A percentile compares a stretch with the other conserved stretches of the same genome.
Conservation (phyloP, 352 stramenopile species). For the Blastocystis sp. region DNA sequence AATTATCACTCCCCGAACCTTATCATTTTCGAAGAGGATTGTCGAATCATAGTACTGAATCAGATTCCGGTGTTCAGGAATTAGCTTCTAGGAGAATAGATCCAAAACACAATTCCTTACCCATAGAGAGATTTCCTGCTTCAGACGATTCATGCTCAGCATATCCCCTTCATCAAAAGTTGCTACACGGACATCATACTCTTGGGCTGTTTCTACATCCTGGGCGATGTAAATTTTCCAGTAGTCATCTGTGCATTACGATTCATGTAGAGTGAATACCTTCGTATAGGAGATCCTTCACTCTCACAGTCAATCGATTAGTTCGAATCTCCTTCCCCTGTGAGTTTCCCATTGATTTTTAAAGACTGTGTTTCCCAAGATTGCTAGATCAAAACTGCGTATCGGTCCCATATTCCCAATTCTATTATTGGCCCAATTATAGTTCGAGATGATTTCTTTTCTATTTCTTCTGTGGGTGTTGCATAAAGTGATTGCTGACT, state of each 20-base stretch:
- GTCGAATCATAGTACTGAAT: constrained; percentile 53
- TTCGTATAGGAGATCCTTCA: constrained; percentile 48
- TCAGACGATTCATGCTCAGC: constrained; percentile 25
- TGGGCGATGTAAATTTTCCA: constrained; percentile 51
- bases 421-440: background rate
- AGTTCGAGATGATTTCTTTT: background rate
- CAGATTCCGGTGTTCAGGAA: constrained; percentile 51
- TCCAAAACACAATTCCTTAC: background rate
- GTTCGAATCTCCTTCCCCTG: constrained; percentile 44
- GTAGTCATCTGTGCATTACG: constrained; percentile 11
- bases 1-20: constrained; percentile 20
- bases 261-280: background rate
- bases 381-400: background rate
- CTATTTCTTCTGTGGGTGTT: background rate
- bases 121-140: constrained; percentile 51
- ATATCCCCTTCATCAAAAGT: constrained; percentile 41
- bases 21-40: constrained; percentile 26
- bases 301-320: constrained; percentile 9
- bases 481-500: background rate
- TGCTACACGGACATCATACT: constrained; percentile 31
- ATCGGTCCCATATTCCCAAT: background rate
- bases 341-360: constrained; percentile 30
- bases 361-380: background rate
- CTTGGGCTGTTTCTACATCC: constrained; percentile 31
- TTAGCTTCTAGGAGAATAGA: constrained; percentile 13